These are phyloP conservation scores for Clathrospora elynae DNA, from an alignment of 2,329 filamentous ascomycete species.

Conservation along the genomic window DNA sequence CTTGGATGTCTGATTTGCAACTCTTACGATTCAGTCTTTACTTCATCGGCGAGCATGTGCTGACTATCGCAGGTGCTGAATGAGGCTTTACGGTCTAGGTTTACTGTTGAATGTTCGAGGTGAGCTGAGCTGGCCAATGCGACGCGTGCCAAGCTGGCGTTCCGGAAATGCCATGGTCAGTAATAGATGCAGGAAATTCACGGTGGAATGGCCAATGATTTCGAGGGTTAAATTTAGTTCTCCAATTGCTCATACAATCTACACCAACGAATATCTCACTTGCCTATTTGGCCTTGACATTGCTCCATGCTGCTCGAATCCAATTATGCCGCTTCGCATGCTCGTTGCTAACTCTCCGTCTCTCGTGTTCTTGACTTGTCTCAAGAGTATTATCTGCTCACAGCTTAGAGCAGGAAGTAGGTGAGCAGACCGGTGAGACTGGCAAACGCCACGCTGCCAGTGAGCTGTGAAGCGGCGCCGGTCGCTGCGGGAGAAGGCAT, in stretches of 20 bases:
- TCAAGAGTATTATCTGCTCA: slow-evolving; percentile 21
- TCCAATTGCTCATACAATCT: slow-evolving; percentile 13
- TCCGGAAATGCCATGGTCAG: no score
- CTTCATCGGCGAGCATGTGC: slow-evolving; percentile 1
- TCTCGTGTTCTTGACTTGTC: neutral
- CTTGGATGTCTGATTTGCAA: no score
- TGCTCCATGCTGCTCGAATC: slow-evolving; percentile 2
- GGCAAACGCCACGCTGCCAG: slow-evolving; percentile 33
- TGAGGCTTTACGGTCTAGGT: no score
- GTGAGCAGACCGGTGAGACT: slow-evolving; percentile 37
- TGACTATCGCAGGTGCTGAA: slow-evolving; percentile 1
- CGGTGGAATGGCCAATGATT: no score
- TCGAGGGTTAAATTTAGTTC: slow-evolving; percentile 9
- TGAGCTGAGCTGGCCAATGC: no score
- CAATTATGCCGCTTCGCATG: slow-evolving; percentile 3
- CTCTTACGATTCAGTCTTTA: neutral
- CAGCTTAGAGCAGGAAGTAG: slow-evolving; percentile 39
- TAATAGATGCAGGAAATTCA: no score
- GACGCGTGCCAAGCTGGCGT: no score
- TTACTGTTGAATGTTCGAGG: no score
- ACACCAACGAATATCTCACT: slow-evolving; percentile 7
- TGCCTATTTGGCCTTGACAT: neutral
- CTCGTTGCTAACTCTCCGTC: neutral
- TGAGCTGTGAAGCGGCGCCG: slow-evolving; percentile 35
- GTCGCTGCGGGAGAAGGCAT: slow-evolving; percentile 18